phyloP scores from a whole-genome alignment of 169 alveolate species.

The Babesia divergens region DNA sequence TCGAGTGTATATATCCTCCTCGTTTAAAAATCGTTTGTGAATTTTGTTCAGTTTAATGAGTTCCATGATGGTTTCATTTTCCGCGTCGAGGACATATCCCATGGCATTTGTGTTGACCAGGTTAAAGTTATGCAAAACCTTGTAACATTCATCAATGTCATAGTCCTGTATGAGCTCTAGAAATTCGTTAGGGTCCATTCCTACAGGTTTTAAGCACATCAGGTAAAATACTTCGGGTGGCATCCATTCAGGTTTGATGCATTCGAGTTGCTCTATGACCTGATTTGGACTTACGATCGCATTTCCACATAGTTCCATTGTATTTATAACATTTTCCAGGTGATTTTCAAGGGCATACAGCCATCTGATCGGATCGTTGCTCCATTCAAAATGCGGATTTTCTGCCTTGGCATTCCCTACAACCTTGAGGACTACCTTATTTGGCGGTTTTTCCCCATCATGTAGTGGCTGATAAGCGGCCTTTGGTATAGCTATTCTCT shows the following conservation, averaged over 20 bases:
- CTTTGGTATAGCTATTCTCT: constrained; percentile 39
- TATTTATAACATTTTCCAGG: constrained; percentile 18
- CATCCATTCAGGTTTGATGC: constrained; percentile 38
- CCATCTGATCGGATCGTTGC: constrained; percentile 19
- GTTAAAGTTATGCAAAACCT: constrained; percentile 28
- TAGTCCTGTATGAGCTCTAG: neutral
- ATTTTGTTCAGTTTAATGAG: constrained; percentile 28
- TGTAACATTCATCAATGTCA: neutral
- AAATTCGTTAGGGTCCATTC: constrained; percentile 49
- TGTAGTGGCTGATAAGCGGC: constrained; percentile 28
- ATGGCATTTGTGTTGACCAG: constrained; percentile 52
- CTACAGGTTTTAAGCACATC: constrained; percentile 51
- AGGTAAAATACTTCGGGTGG: constrained; percentile 36
- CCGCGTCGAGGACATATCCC: constrained; percentile 62
- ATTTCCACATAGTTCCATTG: constrained; percentile 25
- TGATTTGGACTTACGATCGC: constrained; percentile 8
- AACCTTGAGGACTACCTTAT: constrained; percentile 22
- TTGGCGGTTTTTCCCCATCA: neutral
- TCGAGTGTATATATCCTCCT: constrained; percentile 33
- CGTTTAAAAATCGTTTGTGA: constrained; percentile 47
- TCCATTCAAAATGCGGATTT: neutral
- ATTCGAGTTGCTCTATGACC: constrained; percentile 19
- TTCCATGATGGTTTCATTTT: constrained; percentile 37
- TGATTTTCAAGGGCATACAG: constrained; percentile 22
- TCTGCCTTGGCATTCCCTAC: constrained; percentile 33